Conservation (phyloP, 2,329 filamentous ascomycete genomes). For the Fusarium hostae region DNA sequence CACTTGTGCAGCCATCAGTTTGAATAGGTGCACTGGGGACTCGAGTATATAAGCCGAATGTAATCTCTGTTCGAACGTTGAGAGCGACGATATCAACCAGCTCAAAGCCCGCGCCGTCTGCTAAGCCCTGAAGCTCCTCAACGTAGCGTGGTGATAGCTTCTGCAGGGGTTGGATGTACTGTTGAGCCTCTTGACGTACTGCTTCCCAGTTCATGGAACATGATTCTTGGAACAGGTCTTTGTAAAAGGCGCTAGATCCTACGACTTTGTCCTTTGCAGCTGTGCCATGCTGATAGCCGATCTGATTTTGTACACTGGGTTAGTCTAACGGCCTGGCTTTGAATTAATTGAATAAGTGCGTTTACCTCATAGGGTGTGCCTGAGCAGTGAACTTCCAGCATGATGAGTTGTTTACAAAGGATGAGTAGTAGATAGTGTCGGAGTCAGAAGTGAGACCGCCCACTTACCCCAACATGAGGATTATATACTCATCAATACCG, state of each 20-base stretch:
- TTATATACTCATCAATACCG: background rate
- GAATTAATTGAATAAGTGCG: accelerated
- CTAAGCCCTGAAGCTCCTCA: constrained; percentile 62
- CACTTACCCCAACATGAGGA: constrained; percentile 8
- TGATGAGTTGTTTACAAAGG: background rate
- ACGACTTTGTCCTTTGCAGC: constrained; percentile 15
- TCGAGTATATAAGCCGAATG: constrained; percentile 61
- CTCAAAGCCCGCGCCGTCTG: constrained; percentile 58
- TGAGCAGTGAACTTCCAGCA: constrained; percentile 26
- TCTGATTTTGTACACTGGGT: background rate
- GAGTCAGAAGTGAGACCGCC: background rate
- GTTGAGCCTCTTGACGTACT: constrained; percentile 22
- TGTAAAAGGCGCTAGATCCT: constrained; percentile 34
- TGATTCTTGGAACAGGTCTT: constrained; percentile 19
- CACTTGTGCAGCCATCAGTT: constrained; percentile 66
- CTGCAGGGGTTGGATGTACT: constrained; percentile 21
- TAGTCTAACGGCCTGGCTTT: accelerated
- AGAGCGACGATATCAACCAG: constrained; percentile 66
- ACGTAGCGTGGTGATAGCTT: constrained; percentile 11
- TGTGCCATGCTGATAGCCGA: constrained; percentile 32
- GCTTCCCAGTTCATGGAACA: constrained; percentile 33
- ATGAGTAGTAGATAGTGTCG: background rate
- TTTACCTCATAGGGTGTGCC: constrained; percentile 27
- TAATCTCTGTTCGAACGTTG: constrained; percentile 53
- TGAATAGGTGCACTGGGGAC: constrained; percentile 21